Conservation (phyloP, 257 asterid species). For the Salvia hispanica region DNA sequence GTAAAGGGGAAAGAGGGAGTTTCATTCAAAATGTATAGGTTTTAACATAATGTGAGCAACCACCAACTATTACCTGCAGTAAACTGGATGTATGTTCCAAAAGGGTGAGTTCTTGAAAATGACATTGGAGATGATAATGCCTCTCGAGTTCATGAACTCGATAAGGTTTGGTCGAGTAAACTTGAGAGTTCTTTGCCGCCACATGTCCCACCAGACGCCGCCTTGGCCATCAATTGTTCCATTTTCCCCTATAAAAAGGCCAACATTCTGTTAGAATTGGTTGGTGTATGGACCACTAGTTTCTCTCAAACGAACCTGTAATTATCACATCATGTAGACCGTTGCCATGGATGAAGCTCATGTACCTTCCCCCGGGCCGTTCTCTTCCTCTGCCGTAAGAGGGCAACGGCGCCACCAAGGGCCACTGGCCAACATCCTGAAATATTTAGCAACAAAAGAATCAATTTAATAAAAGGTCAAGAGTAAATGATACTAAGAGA, state of each 20-base stretch:
- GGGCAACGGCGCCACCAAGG: slow-evolving; percentile 81
- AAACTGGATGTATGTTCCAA: slow-evolving; percentile 98
- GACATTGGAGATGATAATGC: slow-evolving; percentile 70
- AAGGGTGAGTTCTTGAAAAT: slow-evolving; percentile 90
- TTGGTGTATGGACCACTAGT: neutral
- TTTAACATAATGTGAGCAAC: neutral
- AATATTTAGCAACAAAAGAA: slow-evolving; percentile 31
- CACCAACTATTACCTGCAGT: slow-evolving; percentile 65
- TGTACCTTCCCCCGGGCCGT: slow-evolving; percentile 87
- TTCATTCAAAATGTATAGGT: no score
- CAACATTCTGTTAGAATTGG: neutral
- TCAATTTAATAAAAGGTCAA: neutral
- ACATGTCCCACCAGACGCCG: slow-evolving; percentile 93
- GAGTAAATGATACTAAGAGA: neutral
- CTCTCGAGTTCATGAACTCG: slow-evolving; percentile 79
- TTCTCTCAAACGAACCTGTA: slow-evolving; percentile 54
- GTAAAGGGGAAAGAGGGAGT: slow-evolving; percentile 26
- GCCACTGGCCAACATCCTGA: slow-evolving; percentile 71
- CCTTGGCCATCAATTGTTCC: slow-evolving; percentile 99
- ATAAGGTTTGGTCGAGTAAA: slow-evolving; percentile 84
- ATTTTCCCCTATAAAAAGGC: slow-evolving; percentile 66
- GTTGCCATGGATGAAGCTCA: slow-evolving; percentile 88
- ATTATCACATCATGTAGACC: slow-evolving; percentile 88
- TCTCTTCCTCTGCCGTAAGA: slow-evolving; percentile 98
- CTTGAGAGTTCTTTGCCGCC: slow-evolving; percentile 80